These are phyloP conservation scores for Wickerhamomyces chambardii DNA, from an alignment of 805 yeast genomes.

Conservation along the genomic window DNA sequence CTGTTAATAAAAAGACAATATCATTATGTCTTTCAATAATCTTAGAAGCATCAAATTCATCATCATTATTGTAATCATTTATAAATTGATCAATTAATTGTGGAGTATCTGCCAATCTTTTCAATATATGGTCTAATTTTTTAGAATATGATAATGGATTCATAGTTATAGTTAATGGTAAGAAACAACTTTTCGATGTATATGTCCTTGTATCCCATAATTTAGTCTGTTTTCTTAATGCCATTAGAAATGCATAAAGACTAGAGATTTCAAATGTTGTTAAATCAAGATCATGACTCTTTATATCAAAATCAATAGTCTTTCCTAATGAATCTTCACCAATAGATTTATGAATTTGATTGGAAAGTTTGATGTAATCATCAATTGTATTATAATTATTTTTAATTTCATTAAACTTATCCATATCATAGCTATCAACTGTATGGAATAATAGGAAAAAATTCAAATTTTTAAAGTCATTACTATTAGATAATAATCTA, in stretches of 20 bases:
- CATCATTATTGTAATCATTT: slow-evolving; percentile 10
- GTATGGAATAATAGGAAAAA: slow-evolving; percentile 28
- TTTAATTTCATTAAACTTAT: slow-evolving; percentile 10
- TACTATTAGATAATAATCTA: slow-evolving; percentile 28
- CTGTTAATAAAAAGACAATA: slow-evolving; percentile 37
- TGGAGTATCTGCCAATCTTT: slow-evolving; percentile 16
- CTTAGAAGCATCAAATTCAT: slow-evolving; percentile 1
- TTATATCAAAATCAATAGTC: neutral
- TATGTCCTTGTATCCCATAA: slow-evolving; percentile 30
- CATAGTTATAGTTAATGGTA: slow-evolving; percentile 34
- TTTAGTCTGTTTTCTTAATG: slow-evolving; percentile 38
- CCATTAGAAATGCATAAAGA: slow-evolving; percentile 16
- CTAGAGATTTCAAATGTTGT: neutral
- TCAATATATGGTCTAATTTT: slow-evolving; percentile 22
- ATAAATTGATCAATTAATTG: slow-evolving; percentile 17
- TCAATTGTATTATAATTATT: slow-evolving; percentile 9
- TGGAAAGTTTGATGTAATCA: slow-evolving; percentile 18
- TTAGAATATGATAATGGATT: slow-evolving; percentile 31
- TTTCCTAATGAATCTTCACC: slow-evolving; percentile 8
- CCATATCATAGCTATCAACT: slow-evolving; percentile 22
- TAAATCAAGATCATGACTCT: neutral
- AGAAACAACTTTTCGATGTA: slow-evolving; percentile 20
- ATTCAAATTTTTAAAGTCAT: slow-evolving; percentile 31
- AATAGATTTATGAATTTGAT: slow-evolving; percentile 6
- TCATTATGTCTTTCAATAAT: slow-evolving; percentile 18